These are phyloP conservation scores for Salix udensis DNA, from an alignment of 345 rosid species.

Conservation along the genomic window DNA sequence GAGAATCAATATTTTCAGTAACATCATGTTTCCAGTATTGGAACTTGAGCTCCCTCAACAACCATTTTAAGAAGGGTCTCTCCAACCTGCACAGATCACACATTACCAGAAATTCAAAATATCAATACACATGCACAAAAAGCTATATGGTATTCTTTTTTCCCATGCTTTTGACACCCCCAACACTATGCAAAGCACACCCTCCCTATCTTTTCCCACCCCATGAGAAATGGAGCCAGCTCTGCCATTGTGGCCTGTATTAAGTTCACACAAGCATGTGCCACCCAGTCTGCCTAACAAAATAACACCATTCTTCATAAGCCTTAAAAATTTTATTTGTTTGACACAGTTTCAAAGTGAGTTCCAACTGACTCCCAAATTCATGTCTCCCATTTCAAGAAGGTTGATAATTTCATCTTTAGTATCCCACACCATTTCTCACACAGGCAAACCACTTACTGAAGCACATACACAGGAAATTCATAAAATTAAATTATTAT, in stretches of 20 bases:
- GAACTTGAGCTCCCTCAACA: constrained; percentile 43
- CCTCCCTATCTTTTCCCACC: not conserved
- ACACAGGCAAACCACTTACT: not conserved
- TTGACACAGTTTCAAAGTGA: not conserved
- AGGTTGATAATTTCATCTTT: not conserved
- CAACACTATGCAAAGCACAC: not conserved
- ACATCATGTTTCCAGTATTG: constrained; percentile 17
- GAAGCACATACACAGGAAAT: not conserved
- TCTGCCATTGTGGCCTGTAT: not conserved
- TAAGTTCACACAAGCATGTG: not conserved
- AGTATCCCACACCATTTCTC: not conserved
- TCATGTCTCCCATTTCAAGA: not conserved
- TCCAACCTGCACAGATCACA: constrained; percentile 58
- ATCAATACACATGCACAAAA: not conserved
- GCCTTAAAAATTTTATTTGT: not conserved
- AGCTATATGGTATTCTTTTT: not conserved
- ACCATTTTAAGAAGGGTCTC: constrained; percentile 74
- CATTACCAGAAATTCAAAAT: constrained; percentile 3
- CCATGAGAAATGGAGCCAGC: not conserved
- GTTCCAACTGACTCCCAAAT: not conserved
- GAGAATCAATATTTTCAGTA: constrained; percentile 19
- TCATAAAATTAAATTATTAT: not conserved
- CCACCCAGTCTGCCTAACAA: not conserved
- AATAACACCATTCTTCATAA: not conserved
- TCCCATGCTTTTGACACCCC: not conserved